Evolutionary conservation across 441 rosid genomes (phyloP).

Genomic region (Bocquillonia castaneifolia): DNA sequence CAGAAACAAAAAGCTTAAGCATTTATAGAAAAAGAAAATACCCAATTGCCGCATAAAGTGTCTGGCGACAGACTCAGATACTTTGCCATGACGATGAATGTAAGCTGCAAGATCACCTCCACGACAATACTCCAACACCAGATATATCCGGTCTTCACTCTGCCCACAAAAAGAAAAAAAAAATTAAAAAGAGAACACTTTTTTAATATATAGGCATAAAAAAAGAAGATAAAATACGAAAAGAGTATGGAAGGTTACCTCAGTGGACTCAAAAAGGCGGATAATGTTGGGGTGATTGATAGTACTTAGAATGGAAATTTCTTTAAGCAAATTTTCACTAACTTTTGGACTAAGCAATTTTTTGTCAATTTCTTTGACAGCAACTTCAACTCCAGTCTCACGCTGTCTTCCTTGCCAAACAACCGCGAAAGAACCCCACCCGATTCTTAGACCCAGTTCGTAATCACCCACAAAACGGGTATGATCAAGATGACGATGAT

Average conservation of each 20-base stretch:
- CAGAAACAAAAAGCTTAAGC: neutral
- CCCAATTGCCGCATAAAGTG: constrained; percentile 81
- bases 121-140: constrained; percentile 82
- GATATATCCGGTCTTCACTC: constrained; percentile 59
- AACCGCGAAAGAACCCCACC: constrained; percentile 73
- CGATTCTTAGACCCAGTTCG: constrained; percentile 60
- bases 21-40: constrained; percentile 21
- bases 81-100: constrained; percentile 56
- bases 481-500: constrained; percentile 16
- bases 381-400: constrained; percentile 47
- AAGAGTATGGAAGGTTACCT: constrained; percentile 39
- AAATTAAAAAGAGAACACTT: constrained; percentile 6
- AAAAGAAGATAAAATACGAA: neutral
- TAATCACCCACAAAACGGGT: constrained; percentile 58
- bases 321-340: constrained; percentile 59
- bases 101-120: constrained; percentile 83
- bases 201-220: neutral
- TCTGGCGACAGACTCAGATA: constrained; percentile 60
- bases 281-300: constrained; percentile 77
- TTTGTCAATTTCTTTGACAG: constrained; percentile 75
- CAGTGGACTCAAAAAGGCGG: constrained; percentile 55
- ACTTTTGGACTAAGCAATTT: constrained; percentile 57
- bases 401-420: constrained; percentile 66
- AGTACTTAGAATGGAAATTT: constrained; percentile 72
- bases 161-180: constrained; percentile 20